These are phyloP conservation scores for Brassica hybrid DNA, from an alignment of 441 rosid species.

Conservation along the genomic window DNA sequence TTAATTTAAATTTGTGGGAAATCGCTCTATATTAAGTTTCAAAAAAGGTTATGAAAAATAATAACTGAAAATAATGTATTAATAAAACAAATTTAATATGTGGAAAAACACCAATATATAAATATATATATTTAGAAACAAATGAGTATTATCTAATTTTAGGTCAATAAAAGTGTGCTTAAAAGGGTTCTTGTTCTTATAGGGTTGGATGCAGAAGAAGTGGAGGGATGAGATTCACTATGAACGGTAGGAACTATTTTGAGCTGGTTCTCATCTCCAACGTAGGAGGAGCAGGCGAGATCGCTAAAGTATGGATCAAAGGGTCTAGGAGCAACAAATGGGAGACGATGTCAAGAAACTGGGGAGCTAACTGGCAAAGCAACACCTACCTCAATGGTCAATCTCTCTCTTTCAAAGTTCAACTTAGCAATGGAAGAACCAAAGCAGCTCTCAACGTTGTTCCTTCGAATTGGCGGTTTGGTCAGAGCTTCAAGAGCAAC, in stretches of 20 bases:
- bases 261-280: background rate
- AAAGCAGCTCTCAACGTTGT: constrained; percentile 49
- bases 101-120: too few species aligned
- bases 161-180: background rate
- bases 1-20: too few species aligned
- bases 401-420: background rate
- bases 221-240: background rate
- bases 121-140: too few species aligned
- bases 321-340: background rate
- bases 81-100: too few species aligned
- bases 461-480: constrained; percentile 71
- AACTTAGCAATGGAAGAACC: constrained; percentile 39
- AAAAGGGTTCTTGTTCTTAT: background rate
- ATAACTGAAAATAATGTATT: too few species aligned
- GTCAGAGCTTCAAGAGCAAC: constrained; percentile 60
- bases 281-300: background rate
- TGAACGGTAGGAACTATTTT: background rate
- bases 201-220: constrained; percentile 3
- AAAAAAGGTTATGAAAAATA: too few species aligned
- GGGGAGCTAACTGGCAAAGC: background rate
- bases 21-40: too few species aligned
- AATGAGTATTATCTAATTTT: too few species aligned
- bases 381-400: background rate
- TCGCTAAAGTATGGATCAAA: background rate
- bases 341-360: background rate